Percentiles rank a stretch among this genome's conserved stretches.
phyloP scores from a whole-genome alignment of 2,329 filamentous ascomycete species.

The Alternaria angustiovoidea region DNA sequence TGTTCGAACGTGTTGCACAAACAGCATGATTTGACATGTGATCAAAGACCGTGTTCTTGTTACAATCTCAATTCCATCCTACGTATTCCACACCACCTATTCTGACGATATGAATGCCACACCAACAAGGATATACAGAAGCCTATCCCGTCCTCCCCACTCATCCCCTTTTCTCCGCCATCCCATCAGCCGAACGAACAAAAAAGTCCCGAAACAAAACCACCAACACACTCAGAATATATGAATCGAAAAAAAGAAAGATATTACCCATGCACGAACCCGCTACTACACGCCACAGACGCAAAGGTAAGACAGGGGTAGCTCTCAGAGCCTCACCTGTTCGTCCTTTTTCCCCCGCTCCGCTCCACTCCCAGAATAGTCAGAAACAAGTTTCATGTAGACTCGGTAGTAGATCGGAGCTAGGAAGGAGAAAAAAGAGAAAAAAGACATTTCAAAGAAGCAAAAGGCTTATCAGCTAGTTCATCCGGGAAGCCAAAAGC shows the following conservation, averaged over 20 bases:
- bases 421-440: neutral
- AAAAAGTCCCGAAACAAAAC: neutral
- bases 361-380: neutral
- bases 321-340: neutral
- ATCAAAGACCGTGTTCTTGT: neutral
- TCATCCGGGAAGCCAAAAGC: neutral
- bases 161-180: neutral
- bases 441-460: neutral
- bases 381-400: neutral
- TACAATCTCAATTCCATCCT: conserved; percentile 32
- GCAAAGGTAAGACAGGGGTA: neutral
- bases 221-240: neutral
- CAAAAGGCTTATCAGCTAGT: neutral
- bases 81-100: conserved; percentile 23
- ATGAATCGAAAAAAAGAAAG: neutral
- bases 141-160: neutral
- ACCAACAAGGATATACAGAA: neutral
- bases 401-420: neutral
- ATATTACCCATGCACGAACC: neutral
- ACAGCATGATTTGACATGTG: neutral
- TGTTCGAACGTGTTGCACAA: neutral
- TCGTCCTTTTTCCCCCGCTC: neutral
- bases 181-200: neutral
- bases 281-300: neutral
- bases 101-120: conserved; percentile 3